Conservation (phyloP, 805 yeast species). For the Metschnikowia drakensbergensis region DNA sequence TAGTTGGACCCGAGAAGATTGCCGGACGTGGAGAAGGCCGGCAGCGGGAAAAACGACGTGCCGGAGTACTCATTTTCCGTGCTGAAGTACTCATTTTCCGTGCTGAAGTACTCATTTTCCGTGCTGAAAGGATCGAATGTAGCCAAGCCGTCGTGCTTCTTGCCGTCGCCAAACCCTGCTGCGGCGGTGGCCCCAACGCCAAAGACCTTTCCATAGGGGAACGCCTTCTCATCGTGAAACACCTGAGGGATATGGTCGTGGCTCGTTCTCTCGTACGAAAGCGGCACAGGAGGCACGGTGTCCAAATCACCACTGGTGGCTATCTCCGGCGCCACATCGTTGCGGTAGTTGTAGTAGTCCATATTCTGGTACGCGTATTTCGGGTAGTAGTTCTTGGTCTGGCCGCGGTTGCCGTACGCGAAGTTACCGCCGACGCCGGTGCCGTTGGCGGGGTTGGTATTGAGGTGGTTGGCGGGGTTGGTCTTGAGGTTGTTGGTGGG, state of each 20-base stretch:
- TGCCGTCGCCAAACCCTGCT: conserved; percentile 4
- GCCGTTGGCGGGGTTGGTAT: background rate
- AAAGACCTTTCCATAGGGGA: background rate
- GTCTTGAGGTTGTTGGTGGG: background rate
- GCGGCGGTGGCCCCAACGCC: background rate
- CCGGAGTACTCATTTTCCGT: conserved; percentile 6
- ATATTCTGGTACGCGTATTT: background rate
- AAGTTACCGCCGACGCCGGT: background rate
- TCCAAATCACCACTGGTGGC: background rate
- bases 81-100: conserved; percentile 10
- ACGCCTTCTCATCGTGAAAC: conserved; percentile 10
- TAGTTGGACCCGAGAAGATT: conserved; percentile 14
- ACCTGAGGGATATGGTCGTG: conserved; percentile 16
- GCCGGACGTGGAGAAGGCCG: conserved; percentile 17
- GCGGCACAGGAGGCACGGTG: background rate
- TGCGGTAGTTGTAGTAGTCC: background rate
- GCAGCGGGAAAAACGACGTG: conserved; percentile 13
- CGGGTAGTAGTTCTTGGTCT: background rate
- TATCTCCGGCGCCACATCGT: background rate
- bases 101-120: conserved; percentile 5
- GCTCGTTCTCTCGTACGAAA: background rate
- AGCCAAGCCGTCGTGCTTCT: conserved; percentile 9
- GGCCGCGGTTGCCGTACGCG: background rate
- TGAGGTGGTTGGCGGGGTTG: background rate
- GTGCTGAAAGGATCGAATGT: conserved; percentile 28